Evolutionary conservation across 179 eudicot genomes (phyloP).

Genomic region (Pouteria campechiana): DNA sequence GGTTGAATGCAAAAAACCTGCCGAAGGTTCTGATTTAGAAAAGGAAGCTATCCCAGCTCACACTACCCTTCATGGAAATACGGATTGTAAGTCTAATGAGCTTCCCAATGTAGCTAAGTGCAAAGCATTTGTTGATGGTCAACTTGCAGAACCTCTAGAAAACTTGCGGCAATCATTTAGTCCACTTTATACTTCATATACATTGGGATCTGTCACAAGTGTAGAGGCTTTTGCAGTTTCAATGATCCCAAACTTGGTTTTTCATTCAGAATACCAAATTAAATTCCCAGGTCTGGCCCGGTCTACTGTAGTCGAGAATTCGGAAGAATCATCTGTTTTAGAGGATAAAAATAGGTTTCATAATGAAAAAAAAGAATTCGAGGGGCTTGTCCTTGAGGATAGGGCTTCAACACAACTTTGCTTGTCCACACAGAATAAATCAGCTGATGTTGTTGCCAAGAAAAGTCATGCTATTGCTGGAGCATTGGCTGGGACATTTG

Average conservation of each 20-base stretch:
- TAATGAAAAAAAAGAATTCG: conserved; percentile 7
- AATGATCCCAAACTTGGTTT: conserved; percentile 13
- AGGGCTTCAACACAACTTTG: conserved; percentile 14
- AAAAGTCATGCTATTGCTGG: conserved; percentile 92
- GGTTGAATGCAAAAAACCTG: conserved; percentile 11
- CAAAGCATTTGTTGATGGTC: conserved; percentile 9
- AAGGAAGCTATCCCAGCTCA: conserved; percentile 8
- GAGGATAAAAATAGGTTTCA: conserved; percentile 14
- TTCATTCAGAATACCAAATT: conserved; percentile 13
- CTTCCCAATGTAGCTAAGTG: conserved; percentile 7
- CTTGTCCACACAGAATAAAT: conserved; percentile 15
- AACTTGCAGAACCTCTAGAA: conserved; percentile 1
- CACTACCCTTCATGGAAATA: conserved; percentile 5
- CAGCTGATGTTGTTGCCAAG: conserved; percentile 38
- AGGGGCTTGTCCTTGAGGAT: conserved; percentile 7
- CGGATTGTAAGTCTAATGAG: too few species aligned
- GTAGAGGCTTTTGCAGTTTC: conserved; percentile 8
- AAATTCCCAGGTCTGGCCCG: conserved; percentile 12
- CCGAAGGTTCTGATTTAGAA: conserved; percentile 8
- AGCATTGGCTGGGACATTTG: conserved; percentile 85
- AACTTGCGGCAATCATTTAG: conserved; percentile 5
- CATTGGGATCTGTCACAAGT: conserved; percentile 12
- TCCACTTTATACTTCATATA: conserved; percentile 17
- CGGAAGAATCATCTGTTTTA: conserved; percentile 6
- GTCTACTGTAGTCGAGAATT: conserved; percentile 6